Evolutionary conservation across 2,329 filamentous ascomycete species (phyloP).

Genomic region (Nothophoma quercina): DNA sequence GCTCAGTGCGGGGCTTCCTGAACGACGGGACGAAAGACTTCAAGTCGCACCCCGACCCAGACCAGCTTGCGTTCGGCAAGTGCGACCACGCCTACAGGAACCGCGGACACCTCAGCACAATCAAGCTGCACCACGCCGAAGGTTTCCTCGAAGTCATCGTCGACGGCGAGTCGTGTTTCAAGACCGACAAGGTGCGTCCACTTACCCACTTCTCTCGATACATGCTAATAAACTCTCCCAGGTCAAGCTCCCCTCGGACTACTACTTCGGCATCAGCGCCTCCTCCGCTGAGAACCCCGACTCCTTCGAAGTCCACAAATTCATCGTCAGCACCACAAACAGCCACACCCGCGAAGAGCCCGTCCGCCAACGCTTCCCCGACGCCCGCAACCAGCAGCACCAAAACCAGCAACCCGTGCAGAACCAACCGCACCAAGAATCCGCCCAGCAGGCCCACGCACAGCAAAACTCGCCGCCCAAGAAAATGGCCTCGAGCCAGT

Average conservation of each 20-base stretch:
- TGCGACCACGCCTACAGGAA: slow-evolving; percentile 93
- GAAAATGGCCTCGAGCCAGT: slow-evolving; percentile 35
- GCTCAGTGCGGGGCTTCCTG: slow-evolving; percentile 88
- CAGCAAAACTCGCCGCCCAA: slow-evolving; percentile 33
- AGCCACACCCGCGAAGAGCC: slow-evolving; percentile 46
- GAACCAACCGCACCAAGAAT: slow-evolving; percentile 35
- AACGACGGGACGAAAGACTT: slow-evolving; percentile 90
- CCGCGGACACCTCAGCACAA: slow-evolving; percentile 79
- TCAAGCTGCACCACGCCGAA: slow-evolving; percentile 75
- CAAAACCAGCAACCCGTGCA: slow-evolving; percentile 32
- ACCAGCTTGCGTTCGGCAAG: slow-evolving; percentile 89
- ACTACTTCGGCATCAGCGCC: slow-evolving; percentile 86
- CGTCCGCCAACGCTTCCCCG: slow-evolving; percentile 35
- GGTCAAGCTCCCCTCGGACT: slow-evolving; percentile 78
- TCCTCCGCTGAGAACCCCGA: slow-evolving; percentile 91
- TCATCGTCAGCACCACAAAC: slow-evolving; percentile 71
- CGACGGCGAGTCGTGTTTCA: slow-evolving; percentile 83
- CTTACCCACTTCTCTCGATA: background rate
- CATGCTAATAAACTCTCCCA: slow-evolving; percentile 44
- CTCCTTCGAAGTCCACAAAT: slow-evolving; percentile 91
- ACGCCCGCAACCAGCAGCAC: slow-evolving; percentile 41
- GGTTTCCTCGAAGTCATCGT: slow-evolving; percentile 78
- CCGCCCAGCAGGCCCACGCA: slow-evolving; percentile 42
- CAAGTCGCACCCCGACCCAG: slow-evolving; percentile 76
- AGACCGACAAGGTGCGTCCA: slow-evolving; percentile 67